Evolutionary conservation across 2,329 filamentous ascomycete genomes (phyloP).

Genomic region (Lasiodiplodia theobromae): DNA sequence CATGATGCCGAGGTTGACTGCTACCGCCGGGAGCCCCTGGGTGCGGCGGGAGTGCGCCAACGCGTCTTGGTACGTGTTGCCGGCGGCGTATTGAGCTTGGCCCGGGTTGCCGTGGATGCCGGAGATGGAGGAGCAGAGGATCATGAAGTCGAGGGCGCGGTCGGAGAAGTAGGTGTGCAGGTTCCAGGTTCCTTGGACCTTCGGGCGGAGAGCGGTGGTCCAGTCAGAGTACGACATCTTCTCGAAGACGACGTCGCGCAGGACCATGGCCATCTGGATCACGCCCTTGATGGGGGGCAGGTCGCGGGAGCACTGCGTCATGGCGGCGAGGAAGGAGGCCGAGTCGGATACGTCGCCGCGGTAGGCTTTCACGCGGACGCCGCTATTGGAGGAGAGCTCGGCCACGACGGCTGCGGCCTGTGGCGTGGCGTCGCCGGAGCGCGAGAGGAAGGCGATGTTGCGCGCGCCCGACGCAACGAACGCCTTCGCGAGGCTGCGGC

Average conservation of each 20-base stretch:
- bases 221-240: conserved; percentile 32
- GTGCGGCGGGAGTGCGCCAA: conserved; percentile 33
- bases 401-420: too few relatives aligned
- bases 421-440: conserved; percentile 29
- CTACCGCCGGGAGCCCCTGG: conserved; percentile 48
- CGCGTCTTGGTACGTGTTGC: conserved; percentile 34
- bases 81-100: conserved; percentile 36
- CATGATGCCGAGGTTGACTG: conserved; percentile 46
- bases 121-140: conserved; percentile 35
- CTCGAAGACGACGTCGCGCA: conserved; percentile 26
- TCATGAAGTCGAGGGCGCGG: conserved; percentile 36
- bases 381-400: too few relatives aligned
- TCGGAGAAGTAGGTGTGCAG: conserved; percentile 35
- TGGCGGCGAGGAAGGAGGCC: too few relatives aligned
- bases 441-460: conserved; percentile 28
- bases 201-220: conserved; percentile 33
- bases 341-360: too few relatives aligned
- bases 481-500: conserved; percentile 32
- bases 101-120: conserved; percentile 34
- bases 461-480: conserved; percentile 31
- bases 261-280: conserved; percentile 43
- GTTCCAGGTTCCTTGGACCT: conserved; percentile 45
- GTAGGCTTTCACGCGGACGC: too few relatives aligned
- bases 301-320: conserved; percentile 1
- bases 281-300: conserved; percentile 36